Conservation (phyloP, 2,329 filamentous ascomycete species). For the Bipolaris sorokiniana region DNA sequence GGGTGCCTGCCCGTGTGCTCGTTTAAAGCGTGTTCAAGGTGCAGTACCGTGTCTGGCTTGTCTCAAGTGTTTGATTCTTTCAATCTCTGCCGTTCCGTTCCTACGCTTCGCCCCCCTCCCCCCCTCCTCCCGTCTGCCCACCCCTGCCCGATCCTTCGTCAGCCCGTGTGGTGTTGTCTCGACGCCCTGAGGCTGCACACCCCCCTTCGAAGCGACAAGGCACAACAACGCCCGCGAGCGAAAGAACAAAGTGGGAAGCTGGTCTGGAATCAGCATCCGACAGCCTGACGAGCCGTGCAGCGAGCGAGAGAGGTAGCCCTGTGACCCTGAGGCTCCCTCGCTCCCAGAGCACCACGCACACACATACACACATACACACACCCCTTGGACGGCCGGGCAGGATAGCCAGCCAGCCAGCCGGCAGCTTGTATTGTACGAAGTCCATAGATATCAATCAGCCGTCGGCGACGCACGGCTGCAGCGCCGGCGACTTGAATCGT, state of each 20-base stretch:
- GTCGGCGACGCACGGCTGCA: slow-evolving; percentile 16
- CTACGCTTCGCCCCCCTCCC: slow-evolving; percentile 18
- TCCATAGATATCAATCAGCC: slow-evolving; percentile 14
- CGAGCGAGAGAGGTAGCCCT: background rate
- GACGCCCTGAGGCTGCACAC: slow-evolving; percentile 13
- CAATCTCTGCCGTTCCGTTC: slow-evolving; percentile 28
- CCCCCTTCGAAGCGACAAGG: background rate
- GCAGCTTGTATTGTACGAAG: too few relatives aligned
- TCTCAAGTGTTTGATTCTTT: slow-evolving; percentile 36
- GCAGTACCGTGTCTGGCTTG: slow-evolving; percentile 31
- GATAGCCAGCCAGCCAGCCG: too few relatives aligned
- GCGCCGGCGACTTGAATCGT: slow-evolving; percentile 10
- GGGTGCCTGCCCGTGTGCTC: slow-evolving; percentile 24
- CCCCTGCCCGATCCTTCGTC: slow-evolving; percentile 35
- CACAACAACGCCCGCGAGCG: background rate
- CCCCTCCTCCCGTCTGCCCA: slow-evolving; percentile 25
- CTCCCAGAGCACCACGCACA: background rate
- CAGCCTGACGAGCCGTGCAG: slow-evolving; percentile 25
- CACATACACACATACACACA: background rate
- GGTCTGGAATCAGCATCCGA: slow-evolving; percentile 11
- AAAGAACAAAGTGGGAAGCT: background rate
- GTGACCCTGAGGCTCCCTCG: too few relatives aligned
- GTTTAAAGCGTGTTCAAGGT: slow-evolving; percentile 31
- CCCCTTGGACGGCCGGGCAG: too few relatives aligned
- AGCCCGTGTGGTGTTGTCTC: slow-evolving; percentile 34